phyloP scores from a whole-genome alignment of 2,329 filamentous ascomycete species.

The Sporothrix luriei region DNA sequence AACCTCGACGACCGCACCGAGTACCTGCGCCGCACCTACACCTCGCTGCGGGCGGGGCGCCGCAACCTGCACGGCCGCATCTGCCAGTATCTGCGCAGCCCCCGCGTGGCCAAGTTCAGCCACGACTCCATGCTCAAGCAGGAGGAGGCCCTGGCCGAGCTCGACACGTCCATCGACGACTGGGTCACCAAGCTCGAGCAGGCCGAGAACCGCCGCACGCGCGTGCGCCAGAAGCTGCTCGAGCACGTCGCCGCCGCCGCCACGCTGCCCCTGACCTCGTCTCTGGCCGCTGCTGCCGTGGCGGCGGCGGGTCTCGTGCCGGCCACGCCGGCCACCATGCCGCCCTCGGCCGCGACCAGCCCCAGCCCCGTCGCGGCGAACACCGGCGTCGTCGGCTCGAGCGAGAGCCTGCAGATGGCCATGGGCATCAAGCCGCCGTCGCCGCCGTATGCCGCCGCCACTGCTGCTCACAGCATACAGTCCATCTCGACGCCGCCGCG shows the following conservation, averaged over 20 bases:
- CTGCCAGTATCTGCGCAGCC: slow-evolving; percentile 73
- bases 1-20: slow-evolving; percentile 76
- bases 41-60: slow-evolving; percentile 71
- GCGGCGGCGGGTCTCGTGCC: slow-evolving; percentile 21
- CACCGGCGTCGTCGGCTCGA: slow-evolving; percentile 41
- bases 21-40: slow-evolving; percentile 76
- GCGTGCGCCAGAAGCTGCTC: slow-evolving; percentile 76
- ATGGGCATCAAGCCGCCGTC: slow-evolving; percentile 45
- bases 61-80: slow-evolving; percentile 76
- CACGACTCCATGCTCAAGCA: slow-evolving; percentile 76
- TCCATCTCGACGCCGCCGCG: slow-evolving; percentile 59
- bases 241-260: slow-evolving; percentile 77
- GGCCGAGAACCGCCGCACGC: slow-evolving; percentile 73
- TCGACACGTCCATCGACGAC: slow-evolving; percentile 77
- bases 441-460: slow-evolving; percentile 33
- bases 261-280: slow-evolving; percentile 47
- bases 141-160: slow-evolving; percentile 75
- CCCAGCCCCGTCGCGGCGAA: slow-evolving; percentile 25
- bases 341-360: slow-evolving; percentile 10
- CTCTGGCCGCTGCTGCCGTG: slow-evolving; percentile 25
- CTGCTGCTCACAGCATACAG: slow-evolving; percentile 38
- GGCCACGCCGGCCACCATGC: slow-evolving; percentile 46
- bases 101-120: slow-evolving; percentile 70
- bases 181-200: slow-evolving; percentile 80
- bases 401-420: slow-evolving; percentile 49